phyloP scores from a whole-genome alignment of 345 rosid species.

The Hypericum perforatum region DNA sequence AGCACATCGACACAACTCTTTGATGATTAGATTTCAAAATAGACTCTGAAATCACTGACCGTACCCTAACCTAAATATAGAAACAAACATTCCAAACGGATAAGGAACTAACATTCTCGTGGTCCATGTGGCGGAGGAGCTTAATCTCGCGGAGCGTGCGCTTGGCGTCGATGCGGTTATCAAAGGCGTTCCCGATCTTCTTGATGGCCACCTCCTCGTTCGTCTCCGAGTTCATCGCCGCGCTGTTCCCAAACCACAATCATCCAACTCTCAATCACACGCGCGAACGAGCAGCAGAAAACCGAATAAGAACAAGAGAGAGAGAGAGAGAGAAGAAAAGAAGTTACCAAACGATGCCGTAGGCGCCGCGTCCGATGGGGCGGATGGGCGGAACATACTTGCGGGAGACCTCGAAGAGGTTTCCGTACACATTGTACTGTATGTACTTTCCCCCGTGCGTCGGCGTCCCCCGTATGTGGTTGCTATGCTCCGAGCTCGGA shows the following conservation, averaged over 20 bases:
- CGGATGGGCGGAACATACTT: slow-evolving; percentile 96
- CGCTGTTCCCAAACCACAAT: slow-evolving; percentile 37
- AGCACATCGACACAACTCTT: no score
- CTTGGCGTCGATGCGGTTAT: slow-evolving; percentile 91
- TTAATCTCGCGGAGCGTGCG: slow-evolving; percentile 91
- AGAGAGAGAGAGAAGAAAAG: background rate
- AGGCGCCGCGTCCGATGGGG: slow-evolving; percentile 98
- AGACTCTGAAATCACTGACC: no score
- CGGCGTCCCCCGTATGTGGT: slow-evolving; percentile 47
- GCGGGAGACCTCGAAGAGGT: slow-evolving; percentile 85
- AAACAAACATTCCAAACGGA: background rate
- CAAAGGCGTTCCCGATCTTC: slow-evolving; percentile 96
- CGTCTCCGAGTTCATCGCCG: slow-evolving; percentile 83
- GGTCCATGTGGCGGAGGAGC: slow-evolving; percentile 90
- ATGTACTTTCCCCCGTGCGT: slow-evolving; percentile 87
- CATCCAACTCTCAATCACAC: slow-evolving; percentile 12
- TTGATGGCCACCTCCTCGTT: slow-evolving; percentile 89
- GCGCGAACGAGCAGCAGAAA: background rate
- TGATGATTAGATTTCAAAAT: no score
- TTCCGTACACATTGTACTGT: slow-evolving; percentile 95
- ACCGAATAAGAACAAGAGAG: no score
- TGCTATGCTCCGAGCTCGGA: slow-evolving; percentile 46
- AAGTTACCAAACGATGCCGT: slow-evolving; percentile 87
- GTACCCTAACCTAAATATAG: background rate
- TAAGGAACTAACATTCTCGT: slow-evolving; percentile 60